A percentile compares a stretch with the other conserved stretches of the same genome.
These are phyloP conservation scores for Mucor velutinosus DNA, from an alignment of 371 early-diverging fungal species.

Conservation along the genomic window DNA sequence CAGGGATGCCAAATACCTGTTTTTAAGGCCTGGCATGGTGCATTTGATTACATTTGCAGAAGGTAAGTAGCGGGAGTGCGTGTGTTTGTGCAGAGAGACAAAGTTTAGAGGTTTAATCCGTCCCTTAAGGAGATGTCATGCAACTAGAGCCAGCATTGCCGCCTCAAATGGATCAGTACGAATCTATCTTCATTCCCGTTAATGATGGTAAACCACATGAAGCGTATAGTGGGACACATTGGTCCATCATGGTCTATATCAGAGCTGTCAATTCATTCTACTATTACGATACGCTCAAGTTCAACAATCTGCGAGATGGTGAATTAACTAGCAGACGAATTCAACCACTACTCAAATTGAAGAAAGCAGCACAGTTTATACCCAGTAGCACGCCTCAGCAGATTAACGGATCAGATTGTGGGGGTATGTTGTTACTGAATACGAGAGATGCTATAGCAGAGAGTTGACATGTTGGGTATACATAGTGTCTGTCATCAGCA, in stretches of 20 bases:
- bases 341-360: conserved; percentile 21
- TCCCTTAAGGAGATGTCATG: conserved; percentile 20
- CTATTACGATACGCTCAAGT: conserved; percentile 51
- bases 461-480: not conserved
- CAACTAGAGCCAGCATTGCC: conserved; percentile 39
- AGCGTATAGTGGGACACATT: conserved; percentile 53
- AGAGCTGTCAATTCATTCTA: conserved; percentile 34
- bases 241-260: conserved; percentile 51
- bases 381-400: conserved; percentile 50
- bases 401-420: conserved; percentile 55
- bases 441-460: not conserved
- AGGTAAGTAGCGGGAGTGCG: conserved; percentile 19
- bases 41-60: conserved; percentile 40
- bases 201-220: conserved; percentile 46
- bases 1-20: conserved; percentile 25
- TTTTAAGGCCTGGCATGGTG: conserved; percentile 44
- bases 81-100: not conserved
- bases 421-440: conserved; percentile 24
- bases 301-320: conserved; percentile 31
- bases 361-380: conserved; percentile 19
- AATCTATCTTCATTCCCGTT: conserved; percentile 47
- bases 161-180: conserved; percentile 25
- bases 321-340: conserved; percentile 22
- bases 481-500: conserved; percentile 40
- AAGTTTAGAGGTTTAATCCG: not conserved